A percentile compares a stretch with the other conserved stretches of the same genome.
Evolutionary conservation across 2,329 filamentous ascomycete genomes (phyloP).

Genomic region (Colletotrichum sp.): DNA sequence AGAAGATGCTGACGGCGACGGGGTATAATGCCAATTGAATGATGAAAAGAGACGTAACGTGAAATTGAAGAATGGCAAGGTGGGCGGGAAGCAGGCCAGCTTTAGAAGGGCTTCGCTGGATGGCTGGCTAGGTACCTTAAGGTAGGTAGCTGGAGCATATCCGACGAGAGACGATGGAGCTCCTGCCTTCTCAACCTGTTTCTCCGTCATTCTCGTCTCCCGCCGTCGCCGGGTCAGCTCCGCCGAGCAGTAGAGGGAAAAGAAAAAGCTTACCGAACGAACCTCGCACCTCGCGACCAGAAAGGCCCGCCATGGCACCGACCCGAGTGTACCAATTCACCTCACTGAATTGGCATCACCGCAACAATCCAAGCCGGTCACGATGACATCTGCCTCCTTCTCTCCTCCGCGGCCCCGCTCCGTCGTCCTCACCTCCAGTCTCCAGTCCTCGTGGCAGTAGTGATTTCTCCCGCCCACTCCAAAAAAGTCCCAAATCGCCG

Average conservation of each 20-base stretch:
- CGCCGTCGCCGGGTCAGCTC: neutral
- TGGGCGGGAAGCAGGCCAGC: neutral
- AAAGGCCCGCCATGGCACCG: neutral
- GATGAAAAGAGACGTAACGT: neutral
- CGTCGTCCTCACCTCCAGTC: neutral
- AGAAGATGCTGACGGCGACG: neutral
- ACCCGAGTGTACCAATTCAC: neutral
- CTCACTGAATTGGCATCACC: neutral
- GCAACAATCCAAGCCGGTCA: neutral
- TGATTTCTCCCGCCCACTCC: neutral
- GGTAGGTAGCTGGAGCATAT: neutral
- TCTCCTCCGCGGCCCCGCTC: neutral
- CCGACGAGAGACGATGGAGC: neutral
- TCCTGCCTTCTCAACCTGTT: neutral
- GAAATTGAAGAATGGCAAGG: neutral
- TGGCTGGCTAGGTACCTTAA: neutral
- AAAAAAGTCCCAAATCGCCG: neutral
- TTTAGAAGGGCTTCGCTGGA: neutral
- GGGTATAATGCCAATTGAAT: neutral
- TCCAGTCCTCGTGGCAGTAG: neutral
- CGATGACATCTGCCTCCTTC: neutral
- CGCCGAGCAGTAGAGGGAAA: neutral
- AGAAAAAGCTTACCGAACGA: neutral
- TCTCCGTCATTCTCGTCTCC: slow-evolving; percentile 5
- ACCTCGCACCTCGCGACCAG: neutral